Base-by-base conservation (phyloP, 2,329 filamentous ascomycete species). In the Colletotrichum cereale region DNA sequence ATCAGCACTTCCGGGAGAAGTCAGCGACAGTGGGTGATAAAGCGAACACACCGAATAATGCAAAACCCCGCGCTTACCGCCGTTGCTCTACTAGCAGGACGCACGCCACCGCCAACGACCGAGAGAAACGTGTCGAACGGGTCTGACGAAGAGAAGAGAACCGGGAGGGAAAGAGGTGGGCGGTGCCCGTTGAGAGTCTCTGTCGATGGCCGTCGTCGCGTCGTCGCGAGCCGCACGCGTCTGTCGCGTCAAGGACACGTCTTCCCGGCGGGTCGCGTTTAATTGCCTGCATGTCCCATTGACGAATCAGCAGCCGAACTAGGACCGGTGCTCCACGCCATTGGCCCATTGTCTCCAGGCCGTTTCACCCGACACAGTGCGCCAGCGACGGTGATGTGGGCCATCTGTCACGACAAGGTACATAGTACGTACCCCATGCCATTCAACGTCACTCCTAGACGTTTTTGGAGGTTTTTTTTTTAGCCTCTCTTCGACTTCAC, bases 311-410 rank as follows among this genome's bases (percentile, higher is more conserved):
- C 1, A 18, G 11, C 8, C 3, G 21, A 3, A 1, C 14, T 11
- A 24, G 18, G 8, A 8, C n/a, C 2, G 2, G 2, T 2, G 29
- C 10, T 44, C 12, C 44, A 31, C 48, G 5, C 16, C 44, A 71
- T 71, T 71, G 68, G 68, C 31, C 29, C 29, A 34, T 47, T n/a
- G 36, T 24, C 24, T 24, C 29, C 58, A 42, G 42, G 34, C 68
- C 53, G 65, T 68, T 64, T 60, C 44, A 60, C 21, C 29, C 68
- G n/a, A 60, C 65, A 71, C 68, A 71, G 65, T 68, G 68, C 58
- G 68, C 52, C 31, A 31, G 29, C 0, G 57, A 7, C 24, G n/a
- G 6, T 18, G 6, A 12, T 5, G 53, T 63, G 68, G 68, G 52
- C 31, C 50, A 4, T 8, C 14, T 24, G 58, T 52, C 42, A 48